Evolutionary conservation across 148 eudicot species (phyloP), one percentile per base, ranked within the genome.

Genomic region (Spergularia marina): DNA sequence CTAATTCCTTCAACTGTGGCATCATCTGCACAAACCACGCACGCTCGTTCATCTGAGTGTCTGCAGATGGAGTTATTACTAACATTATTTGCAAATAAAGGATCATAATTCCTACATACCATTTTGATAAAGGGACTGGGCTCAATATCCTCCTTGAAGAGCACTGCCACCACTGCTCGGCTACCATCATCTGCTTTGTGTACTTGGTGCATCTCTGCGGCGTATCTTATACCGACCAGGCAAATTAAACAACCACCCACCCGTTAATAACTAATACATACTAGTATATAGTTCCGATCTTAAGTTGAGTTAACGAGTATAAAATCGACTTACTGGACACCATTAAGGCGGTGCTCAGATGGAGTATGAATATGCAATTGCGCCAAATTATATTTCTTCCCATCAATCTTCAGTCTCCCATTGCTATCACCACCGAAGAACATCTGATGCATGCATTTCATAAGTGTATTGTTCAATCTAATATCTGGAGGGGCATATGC

Each of bases 321-420:
- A 62, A 62, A 6, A n/a, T 21, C 4, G 21, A 73, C 73, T 74
- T 87, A 90, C 92, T 12, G 74, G 69, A 72, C 57, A 2, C 66
- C 14, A 6, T 62, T 62, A 62, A 62, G 66, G 13, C 17, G 39
- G 18, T 20, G 96, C 76, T 62, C 39, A 18, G 66, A 62, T 13
- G 30, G 39, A 20, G 66, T 62, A 30, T 20, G 30, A 20, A 62
- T 15, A 30, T 23, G 20, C 1, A 71, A 13, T 17, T 51, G 9
- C 10, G 13, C 54, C 7, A 10, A 16, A 4, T 49, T 52, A 77
- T 87, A 91, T 34, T 49, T 72, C 53, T 85, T 89, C 1, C 83
- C 88, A 60, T 83, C 82, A 14, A 81, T 57, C 40, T 53, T 34
- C 47, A 87, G 20, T n/a, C 5, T 60, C 17, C 90, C 90, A 0